phyloP scores from a whole-genome alignment of 2,329 filamentous ascomycete genomes.

The Cryoendolithus antarcticus region DNA sequence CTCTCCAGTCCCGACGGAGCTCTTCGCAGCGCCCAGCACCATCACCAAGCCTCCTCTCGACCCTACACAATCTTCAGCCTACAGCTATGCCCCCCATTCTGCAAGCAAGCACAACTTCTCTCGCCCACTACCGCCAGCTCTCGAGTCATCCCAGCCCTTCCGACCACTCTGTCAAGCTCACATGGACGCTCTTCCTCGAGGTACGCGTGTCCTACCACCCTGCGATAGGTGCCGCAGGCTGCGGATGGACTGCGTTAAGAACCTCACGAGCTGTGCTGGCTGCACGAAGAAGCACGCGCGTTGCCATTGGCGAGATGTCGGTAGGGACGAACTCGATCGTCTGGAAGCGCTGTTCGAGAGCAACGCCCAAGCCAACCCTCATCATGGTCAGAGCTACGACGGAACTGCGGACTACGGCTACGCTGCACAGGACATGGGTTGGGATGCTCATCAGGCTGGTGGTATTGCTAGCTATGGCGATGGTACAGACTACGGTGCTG shows the following conservation, averaged over 20 bases:
- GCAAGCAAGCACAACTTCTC: conserved; percentile 25
- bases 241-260: conserved; percentile 71
- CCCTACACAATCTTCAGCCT: conserved; percentile 2
- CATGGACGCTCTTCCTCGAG: conserved; percentile 63
- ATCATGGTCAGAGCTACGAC: too few relatives aligned
- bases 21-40: conserved; percentile 5
- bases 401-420: too few relatives aligned
- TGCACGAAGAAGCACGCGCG: conserved; percentile 87
- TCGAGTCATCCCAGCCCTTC: conserved; percentile 25
- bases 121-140: conserved; percentile 23
- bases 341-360: conserved; percentile 10
- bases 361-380: too few relatives aligned
- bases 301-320: conserved; percentile 74
- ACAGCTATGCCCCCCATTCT: conserved; percentile 6
- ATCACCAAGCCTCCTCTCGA: conserved; percentile 6
- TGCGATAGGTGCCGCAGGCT: conserved; percentile 74
- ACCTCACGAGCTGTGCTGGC: conserved; percentile 72
- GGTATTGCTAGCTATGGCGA: background rate
- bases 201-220: conserved; percentile 64
- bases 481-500: conserved; percentile 2
- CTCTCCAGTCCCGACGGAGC: conserved; percentile 17
- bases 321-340: conserved; percentile 49
- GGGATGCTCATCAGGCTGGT: background rate
- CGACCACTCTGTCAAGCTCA: conserved; percentile 35
- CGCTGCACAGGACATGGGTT: conserved; percentile 1